Percentiles rank a stretch among this genome's conserved stretches.
Conservation (phyloP, 2,329 filamentous ascomycete species). For the Aaosphaeria pasadenensis region DNA sequence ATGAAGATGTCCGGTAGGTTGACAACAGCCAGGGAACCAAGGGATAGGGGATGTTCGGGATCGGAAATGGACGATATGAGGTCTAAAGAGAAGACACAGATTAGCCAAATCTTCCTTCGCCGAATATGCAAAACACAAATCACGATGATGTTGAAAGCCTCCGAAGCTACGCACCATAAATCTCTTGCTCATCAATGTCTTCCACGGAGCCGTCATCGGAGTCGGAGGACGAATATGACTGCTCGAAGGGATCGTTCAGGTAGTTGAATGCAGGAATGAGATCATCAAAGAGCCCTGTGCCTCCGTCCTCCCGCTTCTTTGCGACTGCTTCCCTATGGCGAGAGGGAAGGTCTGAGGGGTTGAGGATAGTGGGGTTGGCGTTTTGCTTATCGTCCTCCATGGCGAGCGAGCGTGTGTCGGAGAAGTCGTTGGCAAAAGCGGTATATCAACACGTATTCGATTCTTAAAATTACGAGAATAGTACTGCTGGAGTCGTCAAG, state of each 20-base stretch:
- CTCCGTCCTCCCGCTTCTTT: conserved; percentile 45
- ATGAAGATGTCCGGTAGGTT: conserved; percentile 94
- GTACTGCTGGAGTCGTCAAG: no score
- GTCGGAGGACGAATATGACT: conserved; percentile 32
- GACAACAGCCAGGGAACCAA: conserved; percentile 90
- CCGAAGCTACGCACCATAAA: conserved; percentile 65
- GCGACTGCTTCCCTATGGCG: conserved; percentile 53
- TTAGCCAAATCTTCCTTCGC: conserved; percentile 14
- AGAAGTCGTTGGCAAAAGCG: no score
- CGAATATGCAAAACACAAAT: background rate
- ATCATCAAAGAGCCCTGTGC: conserved; percentile 54
- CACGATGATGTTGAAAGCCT: no score
- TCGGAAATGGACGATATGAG: conserved; percentile 93
- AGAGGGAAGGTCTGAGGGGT: conserved; percentile 81
- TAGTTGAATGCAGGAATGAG: conserved; percentile 50
- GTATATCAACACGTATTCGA: no score
- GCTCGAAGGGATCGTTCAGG: conserved; percentile 48
- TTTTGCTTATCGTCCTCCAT: conserved; percentile 56
- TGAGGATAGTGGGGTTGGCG: conserved; percentile 91
- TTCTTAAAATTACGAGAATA: no score
- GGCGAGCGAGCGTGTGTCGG: no score
- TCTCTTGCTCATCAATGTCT: conserved; percentile 94
- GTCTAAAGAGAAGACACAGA: conserved; percentile 54
- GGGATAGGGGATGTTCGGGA: conserved; percentile 90
- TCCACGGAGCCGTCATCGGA: conserved; percentile 64